Evolutionary conservation across 2,329 filamentous ascomycete species (phyloP), one percentile per base, ranked within the genome.

Genomic region (Penicillium paneum): DNA sequence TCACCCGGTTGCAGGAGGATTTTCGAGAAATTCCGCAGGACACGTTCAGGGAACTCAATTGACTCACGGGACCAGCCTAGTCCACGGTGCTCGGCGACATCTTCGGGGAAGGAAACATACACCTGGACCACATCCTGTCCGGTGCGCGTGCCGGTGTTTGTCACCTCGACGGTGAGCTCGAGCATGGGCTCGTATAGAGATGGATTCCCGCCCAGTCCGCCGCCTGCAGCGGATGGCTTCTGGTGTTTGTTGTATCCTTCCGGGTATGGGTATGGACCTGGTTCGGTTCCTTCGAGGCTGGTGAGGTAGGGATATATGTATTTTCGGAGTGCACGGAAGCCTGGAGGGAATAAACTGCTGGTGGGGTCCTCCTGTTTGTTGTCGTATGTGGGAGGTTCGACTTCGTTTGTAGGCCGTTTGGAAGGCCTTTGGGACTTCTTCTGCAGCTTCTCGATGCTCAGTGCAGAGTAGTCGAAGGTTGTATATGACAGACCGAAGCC

Each of bases 401-500:
- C 74, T 5, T 76, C 59, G 34, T 64, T 63, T 10, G 62, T 57
- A 15, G 74, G 75, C 19, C 77, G 73, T 5, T 78, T 70, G 1
- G 75, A 72, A 11, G 81, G 72, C 6, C 79, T 67, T 0, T 70
- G 64, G 1, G 79, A 74, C 67, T 85, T 87, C 7, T 71, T 62
- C 46, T 78, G 79, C 19, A 80, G 57, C 19, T 72, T 60, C 17
- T 72, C 70, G 45, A 88, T 71, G 8, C 76, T 72, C 12, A 83
- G 64, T 31, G 82, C 79, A 11, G 78, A 79, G 53, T 90, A 81
- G 12, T 82, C 75, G 70, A 93, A 95, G 0, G 75, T 81, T 0
- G 90, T 91, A 75, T 94, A 96, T 49, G 86, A 90, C 2, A 97
- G 80, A 0, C 92, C 93, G 56, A 86, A 92, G 0, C 93, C 92